Evolutionary conservation across 768 basidiomycete genomes (phyloP).

Genomic region (Hypsizygus marmoreus): DNA sequence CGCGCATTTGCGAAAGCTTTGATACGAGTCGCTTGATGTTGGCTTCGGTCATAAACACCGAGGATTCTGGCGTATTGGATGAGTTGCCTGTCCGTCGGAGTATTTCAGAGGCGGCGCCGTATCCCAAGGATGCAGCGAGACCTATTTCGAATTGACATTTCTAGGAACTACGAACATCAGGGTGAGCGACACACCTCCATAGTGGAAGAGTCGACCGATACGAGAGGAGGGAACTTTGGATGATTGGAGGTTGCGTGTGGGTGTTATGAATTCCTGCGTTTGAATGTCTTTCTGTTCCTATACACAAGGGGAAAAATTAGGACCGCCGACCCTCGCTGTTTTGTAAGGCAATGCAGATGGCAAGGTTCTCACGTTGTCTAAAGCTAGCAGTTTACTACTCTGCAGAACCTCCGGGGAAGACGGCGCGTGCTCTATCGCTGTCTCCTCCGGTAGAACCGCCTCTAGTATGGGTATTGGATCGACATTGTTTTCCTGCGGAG

Average conservation of each 20-base stretch:
- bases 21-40: slow-evolving; percentile 89
- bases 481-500: not conserved
- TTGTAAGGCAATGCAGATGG: too few species aligned
- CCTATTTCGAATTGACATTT: slow-evolving; percentile 45
- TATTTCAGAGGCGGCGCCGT: slow-evolving; percentile 88
- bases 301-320: not conserved
- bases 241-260: slow-evolving; percentile 58
- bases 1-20: slow-evolving; percentile 94
- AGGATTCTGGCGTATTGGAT: slow-evolving; percentile 36
- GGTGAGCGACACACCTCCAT: slow-evolving; percentile 65
- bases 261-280: slow-evolving; percentile 13
- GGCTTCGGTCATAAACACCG: slow-evolving; percentile 86
- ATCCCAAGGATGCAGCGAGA: slow-evolving; percentile 84
- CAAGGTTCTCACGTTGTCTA: too few species aligned
- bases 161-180: not conserved
- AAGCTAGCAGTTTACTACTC: too few species aligned
- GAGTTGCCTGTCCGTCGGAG: slow-evolving; percentile 63
- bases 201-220: slow-evolving; percentile 89
- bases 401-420: too few species aligned
- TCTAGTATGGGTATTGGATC: not conserved
- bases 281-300: not conserved
- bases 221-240: slow-evolving; percentile 91
- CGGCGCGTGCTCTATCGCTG: not conserved
- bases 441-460: not conserved
- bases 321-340: too few species aligned